Evolutionary conservation across 352 stramenopile species (phyloP).

Genomic region (Pythium brachiatum): DNA sequence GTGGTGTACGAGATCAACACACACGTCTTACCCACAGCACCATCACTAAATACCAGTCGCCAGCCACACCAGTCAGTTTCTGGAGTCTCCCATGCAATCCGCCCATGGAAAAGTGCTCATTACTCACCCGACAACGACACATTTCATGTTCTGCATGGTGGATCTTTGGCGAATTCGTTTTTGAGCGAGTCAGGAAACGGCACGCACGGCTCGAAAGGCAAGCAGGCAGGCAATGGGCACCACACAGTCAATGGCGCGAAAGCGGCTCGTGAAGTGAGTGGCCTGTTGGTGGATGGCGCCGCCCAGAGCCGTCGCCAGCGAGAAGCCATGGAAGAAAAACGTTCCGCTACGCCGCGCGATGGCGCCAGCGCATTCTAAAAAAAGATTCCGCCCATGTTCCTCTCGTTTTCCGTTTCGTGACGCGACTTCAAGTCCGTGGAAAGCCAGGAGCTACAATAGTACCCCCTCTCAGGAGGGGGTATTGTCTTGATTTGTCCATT

Average conservation of each 20-base stretch:
- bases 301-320: neutral
- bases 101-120: neutral
- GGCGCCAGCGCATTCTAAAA: constrained; percentile 22
- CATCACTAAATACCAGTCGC: constrained; percentile 68
- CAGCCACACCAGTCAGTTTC: neutral
- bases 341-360: constrained; percentile 3
- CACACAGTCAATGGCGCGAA: constrained; percentile 1
- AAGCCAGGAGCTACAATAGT: neutral
- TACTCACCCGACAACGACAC: constrained; percentile 86
- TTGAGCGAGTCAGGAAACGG: constrained; percentile 1
- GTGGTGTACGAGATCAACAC: constrained; percentile 97
- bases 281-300: neutral
- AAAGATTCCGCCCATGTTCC: constrained; percentile 32
- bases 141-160: constrained; percentile 96
- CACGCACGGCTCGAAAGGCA: neutral
- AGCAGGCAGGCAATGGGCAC: neutral
- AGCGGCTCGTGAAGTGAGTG: no score
- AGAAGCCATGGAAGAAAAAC: constrained; percentile 27
- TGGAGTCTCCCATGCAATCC: neutral
- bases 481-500: neutral
- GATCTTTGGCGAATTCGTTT: constrained; percentile 16
- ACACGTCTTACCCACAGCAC: constrained; percentile 95
- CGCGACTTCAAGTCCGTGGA: neutral
- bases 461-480: neutral
- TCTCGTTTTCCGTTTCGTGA: constrained; percentile 29